These are phyloP conservation scores for Breynia disticha DNA, from an alignment of 441 rosid species.

Conservation along the genomic window DNA sequence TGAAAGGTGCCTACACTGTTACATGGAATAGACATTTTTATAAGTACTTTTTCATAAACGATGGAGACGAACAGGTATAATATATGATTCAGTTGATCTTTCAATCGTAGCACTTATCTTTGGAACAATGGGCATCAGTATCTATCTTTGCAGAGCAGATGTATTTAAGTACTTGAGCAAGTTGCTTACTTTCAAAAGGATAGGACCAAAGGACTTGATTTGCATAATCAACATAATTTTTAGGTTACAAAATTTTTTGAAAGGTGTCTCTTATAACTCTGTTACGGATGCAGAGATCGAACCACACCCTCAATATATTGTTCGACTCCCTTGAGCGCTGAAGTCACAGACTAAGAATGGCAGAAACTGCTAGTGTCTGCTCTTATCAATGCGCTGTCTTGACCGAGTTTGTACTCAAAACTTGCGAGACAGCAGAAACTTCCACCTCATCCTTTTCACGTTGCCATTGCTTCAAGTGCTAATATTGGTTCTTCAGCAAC, in stretches of 20 bases:
- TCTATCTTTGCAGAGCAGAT: constrained; percentile 71
- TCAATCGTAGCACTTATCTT: constrained; percentile 78
- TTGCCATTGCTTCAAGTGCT: constrained; percentile 73
- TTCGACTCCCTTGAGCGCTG: no score
- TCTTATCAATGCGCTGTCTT: constrained; percentile 67
- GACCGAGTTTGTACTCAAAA: constrained; percentile 68
- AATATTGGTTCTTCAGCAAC: constrained; percentile 83
- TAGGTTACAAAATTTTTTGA: no score
- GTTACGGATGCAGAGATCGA: no score
- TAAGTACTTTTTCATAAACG: constrained; percentile 27
- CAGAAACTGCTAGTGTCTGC: no score
- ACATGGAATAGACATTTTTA: no score
- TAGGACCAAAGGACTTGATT: constrained; percentile 61
- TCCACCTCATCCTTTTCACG: constrained; percentile 59
- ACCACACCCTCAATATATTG: no score
- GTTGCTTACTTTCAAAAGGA: constrained; percentile 58
- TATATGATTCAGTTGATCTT: constrained; percentile 70
- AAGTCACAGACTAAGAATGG: no score
- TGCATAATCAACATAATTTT: constrained; percentile 51
- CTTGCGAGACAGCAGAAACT: constrained; percentile 63
- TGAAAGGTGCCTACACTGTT: no score
- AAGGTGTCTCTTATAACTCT: no score
- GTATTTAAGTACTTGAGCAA: constrained; percentile 65
- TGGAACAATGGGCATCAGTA: constrained; percentile 82
- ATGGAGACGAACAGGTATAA: constrained; percentile 65